Evolutionary conservation across 2,329 filamentous ascomycete genomes (phyloP).

Genomic region (Fusarium sp.): DNA sequence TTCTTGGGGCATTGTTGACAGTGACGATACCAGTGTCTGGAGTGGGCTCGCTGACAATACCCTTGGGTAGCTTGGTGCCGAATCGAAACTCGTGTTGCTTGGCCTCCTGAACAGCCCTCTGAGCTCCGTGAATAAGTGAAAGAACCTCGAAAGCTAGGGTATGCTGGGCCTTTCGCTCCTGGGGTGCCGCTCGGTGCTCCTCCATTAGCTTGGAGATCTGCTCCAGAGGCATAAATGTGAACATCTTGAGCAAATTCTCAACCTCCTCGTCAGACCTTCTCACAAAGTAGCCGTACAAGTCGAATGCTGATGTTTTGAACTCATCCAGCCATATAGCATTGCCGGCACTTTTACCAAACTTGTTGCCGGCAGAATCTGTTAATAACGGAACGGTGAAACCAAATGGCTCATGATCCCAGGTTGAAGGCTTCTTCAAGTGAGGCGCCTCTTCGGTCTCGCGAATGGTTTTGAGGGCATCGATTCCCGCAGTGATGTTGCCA

Average conservation of each 20-base stretch:
- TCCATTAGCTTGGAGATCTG: slow-evolving; percentile 76
- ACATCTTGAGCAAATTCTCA: slow-evolving; percentile 83
- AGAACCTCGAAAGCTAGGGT: slow-evolving; percentile 84
- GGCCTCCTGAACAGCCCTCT: slow-evolving; percentile 72
- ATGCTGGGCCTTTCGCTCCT: slow-evolving; percentile 83
- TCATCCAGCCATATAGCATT: slow-evolving; percentile 94
- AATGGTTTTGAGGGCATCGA: slow-evolving; percentile 84
- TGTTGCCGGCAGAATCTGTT: slow-evolving; percentile 84
- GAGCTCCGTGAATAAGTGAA: slow-evolving; percentile 77
- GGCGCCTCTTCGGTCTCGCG: slow-evolving; percentile 66
- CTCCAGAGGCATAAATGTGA: slow-evolving; percentile 84
- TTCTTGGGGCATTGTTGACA: slow-evolving; percentile 60
- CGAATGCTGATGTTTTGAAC: slow-evolving; percentile 82
- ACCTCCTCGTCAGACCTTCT: slow-evolving; percentile 84
- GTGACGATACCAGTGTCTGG: slow-evolving; percentile 48
- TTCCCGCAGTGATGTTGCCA: slow-evolving; percentile 92
- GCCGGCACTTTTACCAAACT: slow-evolving; percentile 94
- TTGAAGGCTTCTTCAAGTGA: slow-evolving; percentile 51
- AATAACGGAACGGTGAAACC: slow-evolving; percentile 93
- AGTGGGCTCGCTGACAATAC: slow-evolving; percentile 46
- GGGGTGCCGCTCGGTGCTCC: slow-evolving; percentile 73
- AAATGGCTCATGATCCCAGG: slow-evolving; percentile 68
- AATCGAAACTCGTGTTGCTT: slow-evolving; percentile 63
- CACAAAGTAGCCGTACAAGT: slow-evolving; percentile 92
- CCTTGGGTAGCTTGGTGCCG: slow-evolving; percentile 47